Evolutionary conservation across 2,329 filamentous ascomycete genomes (phyloP).

Genomic region (Xylariaceae sp.): DNA sequence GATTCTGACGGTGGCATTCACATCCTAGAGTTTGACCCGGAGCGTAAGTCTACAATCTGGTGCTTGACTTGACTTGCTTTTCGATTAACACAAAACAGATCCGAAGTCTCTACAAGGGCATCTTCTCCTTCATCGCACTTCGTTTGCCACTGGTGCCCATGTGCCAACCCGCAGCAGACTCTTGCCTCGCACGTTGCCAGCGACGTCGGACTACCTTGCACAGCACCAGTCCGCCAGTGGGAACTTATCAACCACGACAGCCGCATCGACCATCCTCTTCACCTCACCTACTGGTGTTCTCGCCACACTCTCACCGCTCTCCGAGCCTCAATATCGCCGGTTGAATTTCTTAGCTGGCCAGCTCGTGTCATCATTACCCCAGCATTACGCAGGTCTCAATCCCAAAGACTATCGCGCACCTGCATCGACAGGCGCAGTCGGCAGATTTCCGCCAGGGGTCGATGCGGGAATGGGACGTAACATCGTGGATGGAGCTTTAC

Average conservation of each 20-base stretch:
- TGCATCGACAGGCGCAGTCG: constrained; percentile 43
- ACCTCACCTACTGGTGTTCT: constrained; percentile 74
- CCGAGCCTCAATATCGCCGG: constrained; percentile 78
- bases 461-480: constrained; percentile 58
- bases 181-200: constrained; percentile 62
- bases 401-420: constrained; percentile 69
- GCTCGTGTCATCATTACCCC: constrained; percentile 67
- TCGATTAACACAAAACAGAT: constrained; percentile 51
- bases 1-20: constrained; percentile 86
- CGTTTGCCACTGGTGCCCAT: constrained; percentile 81
- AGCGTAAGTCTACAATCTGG: constrained; percentile 58
- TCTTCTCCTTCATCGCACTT: constrained; percentile 78
- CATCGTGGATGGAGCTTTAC: constrained; percentile 73
- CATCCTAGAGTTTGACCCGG: constrained; percentile 88
- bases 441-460: constrained; percentile 44
- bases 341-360: constrained; percentile 78
- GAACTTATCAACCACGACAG: constrained; percentile 31
- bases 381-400: constrained; percentile 73
- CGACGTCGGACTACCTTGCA: constrained; percentile 29
- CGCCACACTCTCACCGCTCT: constrained; percentile 70
- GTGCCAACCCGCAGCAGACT: constrained; percentile 71
- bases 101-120: constrained; percentile 90
- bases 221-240: constrained; percentile 22
- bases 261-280: constrained; percentile 56
- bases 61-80: constrained; percentile 1